phyloP scores from a whole-genome alignment of 192 early-diverging fungal species.

The Backusella mclennaniae region DNA sequence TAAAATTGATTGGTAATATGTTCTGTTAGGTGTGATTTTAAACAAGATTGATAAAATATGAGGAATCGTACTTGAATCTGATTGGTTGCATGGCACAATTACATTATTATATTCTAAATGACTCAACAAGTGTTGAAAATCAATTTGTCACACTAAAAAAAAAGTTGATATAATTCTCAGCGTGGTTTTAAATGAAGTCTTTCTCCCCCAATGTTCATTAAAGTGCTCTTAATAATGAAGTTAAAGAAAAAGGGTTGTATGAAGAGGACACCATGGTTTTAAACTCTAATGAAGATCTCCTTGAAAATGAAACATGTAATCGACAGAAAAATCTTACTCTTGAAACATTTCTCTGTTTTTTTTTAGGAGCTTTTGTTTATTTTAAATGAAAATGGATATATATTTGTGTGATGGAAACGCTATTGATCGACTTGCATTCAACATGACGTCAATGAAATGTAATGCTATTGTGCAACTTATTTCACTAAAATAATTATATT shows the following conservation, averaged over 20 bases:
- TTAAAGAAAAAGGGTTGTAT: background rate
- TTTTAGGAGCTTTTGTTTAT: background rate
- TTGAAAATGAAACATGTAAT: background rate
- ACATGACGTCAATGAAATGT: background rate
- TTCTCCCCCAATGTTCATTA: background rate
- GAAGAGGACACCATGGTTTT: background rate
- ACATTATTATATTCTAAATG: background rate
- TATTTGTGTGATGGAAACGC: background rate
- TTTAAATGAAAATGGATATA: background rate
- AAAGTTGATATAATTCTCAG: background rate
- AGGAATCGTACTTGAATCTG: background rate
- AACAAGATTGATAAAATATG: conserved; percentile 10
- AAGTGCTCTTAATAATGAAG: background rate
- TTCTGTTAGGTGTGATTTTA: background rate
- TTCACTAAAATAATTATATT: background rate
- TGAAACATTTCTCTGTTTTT: background rate
- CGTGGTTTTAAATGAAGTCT: background rate
- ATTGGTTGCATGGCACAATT: background rate
- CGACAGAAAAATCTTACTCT: background rate
- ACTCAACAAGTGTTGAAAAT: conserved; percentile 9
- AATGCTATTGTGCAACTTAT: background rate
- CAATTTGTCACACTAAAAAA: conserved; percentile 1
- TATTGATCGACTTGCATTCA: background rate
- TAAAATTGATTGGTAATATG: background rate
- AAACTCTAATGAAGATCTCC: background rate